Conservation (phyloP, 805 yeast genomes). For the Sugiyamaella floridensis region DNA sequence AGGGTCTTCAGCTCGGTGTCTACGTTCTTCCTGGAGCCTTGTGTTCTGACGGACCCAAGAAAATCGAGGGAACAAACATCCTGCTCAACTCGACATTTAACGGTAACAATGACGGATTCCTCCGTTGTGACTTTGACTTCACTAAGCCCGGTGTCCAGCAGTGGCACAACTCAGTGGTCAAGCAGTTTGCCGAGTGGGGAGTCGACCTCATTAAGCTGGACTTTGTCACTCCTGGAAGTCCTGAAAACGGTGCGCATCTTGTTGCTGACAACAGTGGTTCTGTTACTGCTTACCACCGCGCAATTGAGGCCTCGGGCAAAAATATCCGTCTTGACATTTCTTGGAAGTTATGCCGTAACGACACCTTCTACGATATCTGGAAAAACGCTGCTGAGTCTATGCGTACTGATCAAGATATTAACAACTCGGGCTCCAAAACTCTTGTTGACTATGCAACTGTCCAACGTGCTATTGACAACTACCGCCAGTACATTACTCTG, state of each 20-base stretch:
- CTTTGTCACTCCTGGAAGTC: conserved; percentile 13
- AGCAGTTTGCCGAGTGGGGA: conserved; percentile 7
- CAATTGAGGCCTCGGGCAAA: conserved; percentile 9
- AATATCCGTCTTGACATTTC: conserved; percentile 10
- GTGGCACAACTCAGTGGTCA: conserved; percentile 9
- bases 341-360: conserved; percentile 13
- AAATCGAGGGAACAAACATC: conserved; percentile 6
- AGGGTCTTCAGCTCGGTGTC: conserved; percentile 10
- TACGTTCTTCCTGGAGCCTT: conserved; percentile 11
- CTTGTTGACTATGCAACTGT: conserved; percentile 5
- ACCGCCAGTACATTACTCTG: conserved; percentile 9
- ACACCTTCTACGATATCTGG: conserved; percentile 10
- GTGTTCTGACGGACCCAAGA: conserved; percentile 7
- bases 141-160: conserved; percentile 11
- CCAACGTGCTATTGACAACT: conserved; percentile 13
- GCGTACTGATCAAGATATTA: conserved; percentile 11
- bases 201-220: conserved; percentile 13
- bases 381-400: conserved; percentile 4
- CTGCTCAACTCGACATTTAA: conserved; percentile 1
- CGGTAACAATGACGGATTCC: conserved; percentile 6
- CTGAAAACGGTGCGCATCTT: conserved; percentile 8
- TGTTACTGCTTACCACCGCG: conserved; percentile 8
- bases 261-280: conserved; percentile 10
- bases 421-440: conserved; percentile 6
- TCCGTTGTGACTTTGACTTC: conserved; percentile 10